Evolutionary conservation across 2,329 filamentous ascomycete genomes (phyloP), one percentile per base, ranked within the genome.

Genomic region (Diplodia intermedia): DNA sequence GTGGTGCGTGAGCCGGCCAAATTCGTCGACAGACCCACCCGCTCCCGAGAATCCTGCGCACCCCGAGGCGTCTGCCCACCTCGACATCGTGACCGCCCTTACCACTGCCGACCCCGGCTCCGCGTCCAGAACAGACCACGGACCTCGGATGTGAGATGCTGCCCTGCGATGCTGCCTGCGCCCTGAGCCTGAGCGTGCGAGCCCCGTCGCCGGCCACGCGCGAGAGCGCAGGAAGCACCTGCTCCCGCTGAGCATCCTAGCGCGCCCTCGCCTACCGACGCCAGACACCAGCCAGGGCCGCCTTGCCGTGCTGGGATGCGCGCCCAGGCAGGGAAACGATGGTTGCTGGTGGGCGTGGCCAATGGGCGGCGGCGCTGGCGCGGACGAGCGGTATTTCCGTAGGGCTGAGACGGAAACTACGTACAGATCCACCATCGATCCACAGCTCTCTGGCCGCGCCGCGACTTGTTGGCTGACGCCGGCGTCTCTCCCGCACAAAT

Each of bases 341-440:
- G 23, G 55, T 12, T 26, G 36, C 20, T 9, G 36, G 55, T 20
- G n/a, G 2, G 3, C 7, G 31, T 14, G 29, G 29, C 60, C 60
- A 63, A 63, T 63, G 31, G 60, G 29, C 23, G 18, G 7, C 38
- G 40, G 26, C 29, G 57, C 57, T 62, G 60, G 4, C 18, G 23
- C 29, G 60, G 60, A 49, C 38, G n/a, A 63, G 60, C 60, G 60
- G 50, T 63, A 63, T 63, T 63, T 63, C 60, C 60, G 47, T 63
- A 63, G 60, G 60, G 60, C 60, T 63, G 60, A 63, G 60, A 63
- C 60, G 60, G 60, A 63, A 52, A 52, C 60, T 63, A 63, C 60
- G 60, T 52, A 63, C 47, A 38, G 60, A 38, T 63, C 60, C 60
- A 63, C 60, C 43, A 63, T 52, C 40, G 60, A 63, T 63, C 60